phyloP scores from a whole-genome alignment of 78 protist genomes.

The Dictyostelium brefeldianum region DNA sequence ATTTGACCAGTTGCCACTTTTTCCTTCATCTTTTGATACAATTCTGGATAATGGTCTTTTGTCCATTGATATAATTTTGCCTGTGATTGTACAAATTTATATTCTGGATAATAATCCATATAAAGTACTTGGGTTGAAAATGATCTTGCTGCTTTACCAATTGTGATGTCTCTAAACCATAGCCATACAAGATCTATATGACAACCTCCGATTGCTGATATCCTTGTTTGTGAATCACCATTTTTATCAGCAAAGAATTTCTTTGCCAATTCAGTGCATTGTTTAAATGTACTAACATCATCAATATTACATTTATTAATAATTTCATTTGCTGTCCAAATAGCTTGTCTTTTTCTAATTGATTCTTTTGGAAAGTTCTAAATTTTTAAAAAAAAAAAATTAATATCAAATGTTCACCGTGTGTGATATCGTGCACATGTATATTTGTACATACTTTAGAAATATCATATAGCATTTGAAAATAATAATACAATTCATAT shows the following conservation, averaged over 20 bases:
- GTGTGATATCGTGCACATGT: too few species aligned
- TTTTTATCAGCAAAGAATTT: conserved; percentile 50
- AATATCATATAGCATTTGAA: conserved; percentile 68
- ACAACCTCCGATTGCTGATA: conserved; percentile 80
- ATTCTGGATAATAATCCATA: conserved; percentile 79
- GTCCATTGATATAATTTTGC: conserved; percentile 82
- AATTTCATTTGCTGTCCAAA: conserved; percentile 51
- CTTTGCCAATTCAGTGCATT: not conserved
- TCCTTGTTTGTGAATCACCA: conserved; percentile 26
- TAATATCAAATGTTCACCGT: too few species aligned
- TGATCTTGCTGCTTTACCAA: conserved; percentile 81
- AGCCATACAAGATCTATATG: conserved; percentile 92
- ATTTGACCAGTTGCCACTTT: conserved; percentile 63
- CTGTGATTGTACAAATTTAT: conserved; percentile 80
- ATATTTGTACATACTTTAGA: conserved; percentile 70
- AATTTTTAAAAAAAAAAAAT: not conserved
- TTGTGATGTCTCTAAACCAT: conserved; percentile 89
- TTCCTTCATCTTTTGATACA: conserved; percentile 69
- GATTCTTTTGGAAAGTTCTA: conserved; percentile 77
- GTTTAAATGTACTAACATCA: conserved; percentile 19
- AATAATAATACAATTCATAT: conserved; percentile 36
- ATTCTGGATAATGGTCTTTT: conserved; percentile 78
- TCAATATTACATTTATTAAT: conserved; percentile 39
- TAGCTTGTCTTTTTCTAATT: conserved; percentile 34
- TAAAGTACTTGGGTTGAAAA: conserved; percentile 79